Evolutionary conservation across 129 eudicot genomes (phyloP).

Genomic region (Flaveria brownii): DNA sequence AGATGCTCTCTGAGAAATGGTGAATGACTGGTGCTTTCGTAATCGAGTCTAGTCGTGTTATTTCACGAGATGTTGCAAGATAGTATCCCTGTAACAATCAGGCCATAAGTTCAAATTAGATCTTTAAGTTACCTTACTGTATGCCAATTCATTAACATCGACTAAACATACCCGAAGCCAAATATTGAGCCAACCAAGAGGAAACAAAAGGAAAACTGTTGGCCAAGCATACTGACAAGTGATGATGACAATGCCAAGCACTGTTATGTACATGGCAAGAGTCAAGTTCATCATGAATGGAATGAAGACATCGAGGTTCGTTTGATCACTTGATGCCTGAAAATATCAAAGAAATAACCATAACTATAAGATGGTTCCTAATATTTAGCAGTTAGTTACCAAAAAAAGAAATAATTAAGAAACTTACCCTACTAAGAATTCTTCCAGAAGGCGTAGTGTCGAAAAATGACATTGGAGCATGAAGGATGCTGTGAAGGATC

Average conservation of each 20-base stretch:
- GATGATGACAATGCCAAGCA: slow-evolving; percentile 71
- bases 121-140: not conserved
- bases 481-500: slow-evolving; percentile 72
- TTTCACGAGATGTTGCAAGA: slow-evolving; percentile 86
- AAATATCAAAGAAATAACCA: slow-evolving; percentile 17
- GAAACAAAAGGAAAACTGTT: slow-evolving; percentile 69
- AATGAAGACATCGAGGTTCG: slow-evolving; percentile 71
- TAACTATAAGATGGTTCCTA: slow-evolving; percentile 1
- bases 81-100: slow-evolving; percentile 63
- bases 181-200: slow-evolving; percentile 85
- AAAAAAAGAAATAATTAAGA: not conserved
- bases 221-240: slow-evolving; percentile 99
- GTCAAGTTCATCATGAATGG: slow-evolving; percentile 64
- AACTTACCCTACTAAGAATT: slow-evolving; percentile 83
- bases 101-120: slow-evolving; percentile 7
- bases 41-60: slow-evolving; percentile 84
- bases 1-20: slow-evolving; percentile 90
- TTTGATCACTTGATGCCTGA: slow-evolving; percentile 96
- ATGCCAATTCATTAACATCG: not conserved
- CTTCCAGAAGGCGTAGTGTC: slow-evolving; percentile 97
- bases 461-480: slow-evolving; percentile 96
- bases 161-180: slow-evolving; percentile 84
- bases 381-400: slow-evolving; percentile 3
- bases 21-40: slow-evolving; percentile 95
- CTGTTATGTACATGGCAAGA: slow-evolving; percentile 54